These are phyloP conservation scores for Kentomonas sorsogonicus DNA, from an alignment of 208 protist genomes.

Conservation along the genomic window DNA sequence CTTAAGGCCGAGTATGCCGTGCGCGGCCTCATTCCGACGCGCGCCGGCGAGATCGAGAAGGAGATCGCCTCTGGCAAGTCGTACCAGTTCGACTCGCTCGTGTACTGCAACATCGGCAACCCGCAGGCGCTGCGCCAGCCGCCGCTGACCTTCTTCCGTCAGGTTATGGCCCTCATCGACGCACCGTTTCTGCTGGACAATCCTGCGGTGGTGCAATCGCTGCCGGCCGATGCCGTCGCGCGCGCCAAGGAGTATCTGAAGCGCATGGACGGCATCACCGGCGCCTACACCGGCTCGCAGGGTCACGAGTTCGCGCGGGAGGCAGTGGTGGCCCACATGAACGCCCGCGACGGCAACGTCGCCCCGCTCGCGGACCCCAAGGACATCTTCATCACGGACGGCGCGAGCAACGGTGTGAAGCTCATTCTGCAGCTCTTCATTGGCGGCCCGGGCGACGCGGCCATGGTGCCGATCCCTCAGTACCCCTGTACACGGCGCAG, in stretches of 20 bases:
- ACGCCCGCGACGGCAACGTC: conserved; percentile 84
- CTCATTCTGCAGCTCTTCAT: too few species aligned
- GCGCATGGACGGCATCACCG: conserved; percentile 79
- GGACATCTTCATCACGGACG: conserved; percentile 95
- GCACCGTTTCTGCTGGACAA: conserved; percentile 68
- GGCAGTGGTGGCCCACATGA: conserved; percentile 93
- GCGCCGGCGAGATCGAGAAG: conserved; percentile 70
- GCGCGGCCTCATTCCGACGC: conserved; percentile 75
- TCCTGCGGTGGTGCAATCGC: conserved; percentile 29
- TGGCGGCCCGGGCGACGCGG: conserved; percentile 51
- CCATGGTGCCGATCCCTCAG: conserved; percentile 99
- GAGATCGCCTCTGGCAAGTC: conserved; percentile 41
- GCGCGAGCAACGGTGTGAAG: conserved; percentile 91
- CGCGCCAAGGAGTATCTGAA: conserved; percentile 78
- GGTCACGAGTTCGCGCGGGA: conserved; percentile 84
- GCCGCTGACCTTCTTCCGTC: conserved; percentile 95
- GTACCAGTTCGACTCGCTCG: conserved; percentile 79
- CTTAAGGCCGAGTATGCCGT: conserved; percentile 85
- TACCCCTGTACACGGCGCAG: conserved; percentile 99
- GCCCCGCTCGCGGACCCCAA: conserved; percentile 24
- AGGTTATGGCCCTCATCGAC: conserved; percentile 87
- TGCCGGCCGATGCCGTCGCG: conserved; percentile 85
- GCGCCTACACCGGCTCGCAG: conserved; percentile 97
- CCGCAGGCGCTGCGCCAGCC: conserved; percentile 95
- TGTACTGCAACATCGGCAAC: conserved; percentile 99